Percentiles rank a stretch among this genome's conserved stretches.
These are phyloP conservation scores for Eimeria acervulina DNA, from an alignment of 169 alveolate species.

Conservation along the genomic window DNA sequence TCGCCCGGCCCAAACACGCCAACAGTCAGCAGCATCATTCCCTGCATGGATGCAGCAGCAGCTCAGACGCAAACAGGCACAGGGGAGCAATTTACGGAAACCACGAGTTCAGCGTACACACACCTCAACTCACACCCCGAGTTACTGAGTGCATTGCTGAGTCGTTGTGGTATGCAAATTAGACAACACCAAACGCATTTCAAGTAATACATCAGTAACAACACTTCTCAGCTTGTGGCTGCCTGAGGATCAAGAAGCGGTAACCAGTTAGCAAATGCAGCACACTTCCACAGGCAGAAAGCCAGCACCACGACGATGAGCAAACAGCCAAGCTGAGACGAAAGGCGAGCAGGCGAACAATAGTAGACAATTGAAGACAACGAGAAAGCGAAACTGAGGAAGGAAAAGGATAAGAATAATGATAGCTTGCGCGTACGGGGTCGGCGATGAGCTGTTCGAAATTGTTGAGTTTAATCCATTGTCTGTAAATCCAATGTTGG, in stretches of 20 bases:
- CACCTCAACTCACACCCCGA: too few species aligned
- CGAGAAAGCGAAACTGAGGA: background rate
- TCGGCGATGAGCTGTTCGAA: constrained; percentile 85
- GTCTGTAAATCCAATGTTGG: constrained; percentile 88
- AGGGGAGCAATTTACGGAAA: too few species aligned
- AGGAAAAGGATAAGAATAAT: background rate
- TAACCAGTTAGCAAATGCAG: too few species aligned
- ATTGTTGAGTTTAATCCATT: constrained; percentile 85
- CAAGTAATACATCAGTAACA: too few species aligned
- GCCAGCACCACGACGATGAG: background rate
- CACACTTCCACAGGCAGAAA: too few species aligned
- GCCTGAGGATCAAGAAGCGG: too few species aligned
- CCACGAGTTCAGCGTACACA: too few species aligned
- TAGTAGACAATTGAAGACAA: background rate
- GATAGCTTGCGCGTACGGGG: constrained; percentile 6
- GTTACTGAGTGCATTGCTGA: too few species aligned
- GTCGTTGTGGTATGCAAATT: too few species aligned
- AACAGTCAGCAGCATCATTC: constrained; percentile 85
- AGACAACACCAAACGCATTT: too few species aligned
- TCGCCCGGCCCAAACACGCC: constrained; percentile 89
- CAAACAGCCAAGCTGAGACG: constrained; percentile 1
- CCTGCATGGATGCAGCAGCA: constrained; percentile 65
- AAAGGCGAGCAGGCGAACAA: background rate
- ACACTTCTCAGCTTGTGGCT: too few species aligned
- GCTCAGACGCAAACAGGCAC: background rate